Percentiles rank a stretch among this genome's conserved stretches.
Conservation (phyloP, 2,329 filamentous ascomycete species). For the Calonectria pseudoreteaudii region DNA sequence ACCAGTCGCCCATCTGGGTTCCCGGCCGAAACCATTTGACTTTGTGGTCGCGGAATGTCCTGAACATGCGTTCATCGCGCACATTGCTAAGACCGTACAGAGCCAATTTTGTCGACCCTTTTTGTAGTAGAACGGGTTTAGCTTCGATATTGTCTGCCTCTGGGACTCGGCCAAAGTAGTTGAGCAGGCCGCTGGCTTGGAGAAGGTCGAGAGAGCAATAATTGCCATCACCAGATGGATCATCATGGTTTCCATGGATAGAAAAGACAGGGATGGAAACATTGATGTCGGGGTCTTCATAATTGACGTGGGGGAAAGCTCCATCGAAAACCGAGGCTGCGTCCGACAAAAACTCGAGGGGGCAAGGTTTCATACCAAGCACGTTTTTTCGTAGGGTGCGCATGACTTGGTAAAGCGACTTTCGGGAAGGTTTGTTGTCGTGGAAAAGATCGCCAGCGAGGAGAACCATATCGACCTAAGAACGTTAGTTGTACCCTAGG, state of each 20-base stretch:
- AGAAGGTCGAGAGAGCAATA: slow-evolving; percentile 91
- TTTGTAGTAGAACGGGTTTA: slow-evolving; percentile 92
- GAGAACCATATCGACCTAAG: slow-evolving; percentile 91
- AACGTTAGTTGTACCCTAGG: not conserved
- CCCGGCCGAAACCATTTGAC: slow-evolving; percentile 93
- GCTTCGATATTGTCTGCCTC: slow-evolving; percentile 96
- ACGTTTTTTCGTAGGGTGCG: slow-evolving; percentile 93
- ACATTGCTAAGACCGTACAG: slow-evolving; percentile 97
- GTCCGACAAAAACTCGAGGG: slow-evolving; percentile 94
- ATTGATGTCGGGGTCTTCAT: slow-evolving; percentile 97
- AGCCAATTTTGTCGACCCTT: slow-evolving; percentile 91
- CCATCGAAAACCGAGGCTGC: slow-evolving; percentile 91
- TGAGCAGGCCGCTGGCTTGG: slow-evolving; percentile 90
- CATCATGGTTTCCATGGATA: slow-evolving; percentile 98
- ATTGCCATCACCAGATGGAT: slow-evolving; percentile 95
- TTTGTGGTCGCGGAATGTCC: slow-evolving; percentile 91
- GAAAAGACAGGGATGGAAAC: slow-evolving; percentile 97
- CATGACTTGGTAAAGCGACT: slow-evolving; percentile 98
- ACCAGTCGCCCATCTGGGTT: slow-evolving; percentile 88
- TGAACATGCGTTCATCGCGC: slow-evolving; percentile 91
- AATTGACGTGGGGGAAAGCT: slow-evolving; percentile 94
- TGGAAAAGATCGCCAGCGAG: slow-evolving; percentile 96
- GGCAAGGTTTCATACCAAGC: slow-evolving; percentile 93
- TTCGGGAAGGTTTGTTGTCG: slow-evolving; percentile 96
- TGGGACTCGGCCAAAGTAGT: slow-evolving; percentile 93